Evolutionary conservation across 768 basidiomycete genomes (phyloP).

Genomic region (Butyriboletus loyo): DNA sequence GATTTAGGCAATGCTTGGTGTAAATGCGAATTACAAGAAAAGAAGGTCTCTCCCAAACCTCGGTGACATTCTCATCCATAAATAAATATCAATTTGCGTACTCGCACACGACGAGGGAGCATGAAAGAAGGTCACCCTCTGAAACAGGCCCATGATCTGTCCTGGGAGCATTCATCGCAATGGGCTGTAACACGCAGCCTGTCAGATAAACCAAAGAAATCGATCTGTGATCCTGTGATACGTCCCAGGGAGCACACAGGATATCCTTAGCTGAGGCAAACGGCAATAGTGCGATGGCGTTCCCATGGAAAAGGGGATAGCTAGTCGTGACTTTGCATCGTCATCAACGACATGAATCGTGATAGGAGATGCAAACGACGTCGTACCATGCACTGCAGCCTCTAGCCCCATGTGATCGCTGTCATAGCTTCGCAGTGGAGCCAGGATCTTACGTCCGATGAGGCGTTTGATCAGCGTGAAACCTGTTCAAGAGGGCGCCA

Average conservation of each 20-base stretch:
- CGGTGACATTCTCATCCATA: conserved; percentile 11
- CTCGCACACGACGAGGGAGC: background rate
- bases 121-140: too few relatives aligned
- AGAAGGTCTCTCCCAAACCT: background rate
- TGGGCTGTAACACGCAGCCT: background rate
- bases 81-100: conserved; percentile 1
- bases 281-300: too few relatives aligned
- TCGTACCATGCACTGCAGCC: background rate
- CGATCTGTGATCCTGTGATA: background rate
- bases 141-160: too few relatives aligned
- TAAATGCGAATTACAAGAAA: conserved; percentile 7
- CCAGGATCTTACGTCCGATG: conserved; percentile 9
- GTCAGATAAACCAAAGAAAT: background rate
- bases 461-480: background rate
- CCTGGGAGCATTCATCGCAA: too few relatives aligned
- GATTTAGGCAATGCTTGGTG: background rate
- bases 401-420: background rate
- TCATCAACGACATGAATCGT: background rate
- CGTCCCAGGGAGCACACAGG: background rate
- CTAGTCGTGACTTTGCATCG: background rate
- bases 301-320: background rate
- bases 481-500: background rate
- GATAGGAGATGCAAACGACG: conserved; percentile 2
- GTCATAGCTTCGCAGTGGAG: background rate
- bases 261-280: background rate